Evolutionary conservation across 2,329 filamentous ascomycete species (phyloP).

Genomic region (Colletotrichum acutatum): DNA sequence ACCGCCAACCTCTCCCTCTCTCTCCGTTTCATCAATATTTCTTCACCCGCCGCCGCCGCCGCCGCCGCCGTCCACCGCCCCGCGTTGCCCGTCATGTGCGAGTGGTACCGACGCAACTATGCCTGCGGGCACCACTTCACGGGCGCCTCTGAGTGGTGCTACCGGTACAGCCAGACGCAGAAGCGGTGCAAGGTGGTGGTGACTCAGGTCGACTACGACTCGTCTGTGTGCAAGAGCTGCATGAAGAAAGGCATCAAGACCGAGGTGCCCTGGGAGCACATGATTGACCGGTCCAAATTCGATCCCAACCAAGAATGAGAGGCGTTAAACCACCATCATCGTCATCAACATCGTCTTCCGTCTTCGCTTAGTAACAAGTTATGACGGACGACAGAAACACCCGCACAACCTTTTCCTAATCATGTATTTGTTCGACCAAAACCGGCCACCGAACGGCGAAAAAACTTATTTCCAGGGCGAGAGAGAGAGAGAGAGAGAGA

Average conservation of each 20-base stretch:
- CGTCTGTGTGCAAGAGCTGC: slow-evolving; percentile 25
- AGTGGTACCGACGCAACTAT: slow-evolving; percentile 38
- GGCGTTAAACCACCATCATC: neutral
- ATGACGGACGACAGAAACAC: neutral
- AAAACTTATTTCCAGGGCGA: neutral
- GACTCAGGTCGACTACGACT: slow-evolving; percentile 31
- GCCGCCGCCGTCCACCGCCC: neutral
- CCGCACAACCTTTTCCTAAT: too few species aligned
- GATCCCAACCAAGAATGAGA: slow-evolving; percentile 24
- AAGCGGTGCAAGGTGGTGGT: slow-evolving; percentile 35
- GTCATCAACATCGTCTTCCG: neutral
- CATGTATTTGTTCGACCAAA: neutral
- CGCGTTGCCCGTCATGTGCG: slow-evolving; percentile 28
- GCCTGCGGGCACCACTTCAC: slow-evolving; percentile 36
- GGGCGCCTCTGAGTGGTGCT: slow-evolving; percentile 36
- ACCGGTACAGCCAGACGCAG: slow-evolving; percentile 35
- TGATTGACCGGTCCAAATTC: slow-evolving; percentile 30
- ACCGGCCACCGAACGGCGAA: neutral
- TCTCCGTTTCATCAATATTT: neutral
- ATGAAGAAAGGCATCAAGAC: slow-evolving; percentile 20
- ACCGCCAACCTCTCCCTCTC: neutral
- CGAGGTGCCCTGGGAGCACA: slow-evolving; percentile 29
- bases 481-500: slow-evolving; percentile 1
- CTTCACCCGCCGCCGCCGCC: neutral
- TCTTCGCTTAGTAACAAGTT: neutral